Evolutionary conservation across 2,329 filamentous ascomycete species (phyloP).

Genomic region (Aspergillus viridinutans): DNA sequence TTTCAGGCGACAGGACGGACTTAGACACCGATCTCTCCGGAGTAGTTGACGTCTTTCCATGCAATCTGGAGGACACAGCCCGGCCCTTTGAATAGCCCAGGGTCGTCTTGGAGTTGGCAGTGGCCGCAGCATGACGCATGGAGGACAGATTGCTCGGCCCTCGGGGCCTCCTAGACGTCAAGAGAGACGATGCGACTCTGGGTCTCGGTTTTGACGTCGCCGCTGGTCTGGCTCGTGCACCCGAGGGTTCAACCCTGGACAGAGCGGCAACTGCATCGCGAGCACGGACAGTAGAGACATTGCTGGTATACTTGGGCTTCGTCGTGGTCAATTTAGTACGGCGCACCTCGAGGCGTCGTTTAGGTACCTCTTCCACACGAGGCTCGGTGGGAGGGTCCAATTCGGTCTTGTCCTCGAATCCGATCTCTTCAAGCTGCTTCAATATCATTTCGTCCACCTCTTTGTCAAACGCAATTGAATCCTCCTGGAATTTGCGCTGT

Average conservation of each 20-base stretch:
- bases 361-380: constrained; percentile 35
- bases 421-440: constrained; percentile 59
- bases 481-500: constrained; percentile 66
- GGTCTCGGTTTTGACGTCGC: constrained; percentile 33
- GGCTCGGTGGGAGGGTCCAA: constrained; percentile 36
- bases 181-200: constrained; percentile 30
- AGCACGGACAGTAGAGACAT: constrained; percentile 38
- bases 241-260: constrained; percentile 26
- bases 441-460: constrained; percentile 65
- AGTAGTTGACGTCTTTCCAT: constrained; percentile 21
- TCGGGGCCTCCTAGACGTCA: constrained; percentile 41
- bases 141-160: constrained; percentile 47
- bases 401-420: constrained; percentile 58
- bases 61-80: constrained; percentile 28
- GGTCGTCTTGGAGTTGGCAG: constrained; percentile 70
- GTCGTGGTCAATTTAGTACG: constrained; percentile 25
- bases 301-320: constrained; percentile 20
- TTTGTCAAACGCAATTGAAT: constrained; percentile 58
- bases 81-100: constrained; percentile 82
- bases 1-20: constrained; percentile 36
- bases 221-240: constrained; percentile 28
- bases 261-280: constrained; percentile 40
- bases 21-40: constrained; percentile 22
- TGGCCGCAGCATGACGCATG: constrained; percentile 58
- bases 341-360: constrained; percentile 18